phyloP scores from a whole-genome alignment of 1,139 yeast species.

The Yamadazyma atlantica region DNA sequence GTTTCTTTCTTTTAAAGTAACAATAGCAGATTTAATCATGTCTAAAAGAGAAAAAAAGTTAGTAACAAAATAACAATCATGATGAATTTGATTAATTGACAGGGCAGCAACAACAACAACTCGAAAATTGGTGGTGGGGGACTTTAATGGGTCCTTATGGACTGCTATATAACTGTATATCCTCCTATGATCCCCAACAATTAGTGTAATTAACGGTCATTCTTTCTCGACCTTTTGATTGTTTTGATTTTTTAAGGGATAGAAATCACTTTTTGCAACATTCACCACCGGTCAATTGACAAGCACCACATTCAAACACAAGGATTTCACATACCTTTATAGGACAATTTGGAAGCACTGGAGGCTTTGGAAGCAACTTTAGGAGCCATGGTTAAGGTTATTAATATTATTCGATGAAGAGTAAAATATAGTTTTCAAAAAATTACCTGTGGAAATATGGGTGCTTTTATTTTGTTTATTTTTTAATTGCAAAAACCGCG shows the following conservation, averaged over 20 bases:
- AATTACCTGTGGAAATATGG: constrained; percentile 4
- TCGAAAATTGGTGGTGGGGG: no score
- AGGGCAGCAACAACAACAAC: no score
- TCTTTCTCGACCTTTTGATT: constrained; percentile 1
- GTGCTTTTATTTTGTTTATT: constrained; percentile 12
- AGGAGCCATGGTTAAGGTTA: constrained; percentile 19
- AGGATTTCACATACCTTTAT: constrained; percentile 45
- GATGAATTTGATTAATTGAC: no score
- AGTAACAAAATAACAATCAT: background rate
- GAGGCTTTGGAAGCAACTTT: constrained; percentile 28
- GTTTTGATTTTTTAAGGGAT: constrained; percentile 3
- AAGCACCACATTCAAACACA: background rate
- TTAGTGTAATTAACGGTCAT: background rate
- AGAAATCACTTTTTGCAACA: background rate
- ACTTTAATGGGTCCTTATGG: background rate
- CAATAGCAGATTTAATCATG: constrained; percentile 73
- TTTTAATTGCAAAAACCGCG: constrained; percentile 14
- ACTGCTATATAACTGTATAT: background rate
- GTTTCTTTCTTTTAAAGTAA: constrained; percentile 72
- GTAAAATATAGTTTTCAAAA: constrained; percentile 1
- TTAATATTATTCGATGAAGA: constrained; percentile 5
- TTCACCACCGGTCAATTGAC: background rate
- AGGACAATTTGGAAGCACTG: constrained; percentile 41
- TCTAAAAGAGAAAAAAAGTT: constrained; percentile 38
- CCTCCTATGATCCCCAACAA: background rate